phyloP scores from a whole-genome alignment of 495 filamentous ascomycete genomes.

The Trichoderma gamsii region DNA sequence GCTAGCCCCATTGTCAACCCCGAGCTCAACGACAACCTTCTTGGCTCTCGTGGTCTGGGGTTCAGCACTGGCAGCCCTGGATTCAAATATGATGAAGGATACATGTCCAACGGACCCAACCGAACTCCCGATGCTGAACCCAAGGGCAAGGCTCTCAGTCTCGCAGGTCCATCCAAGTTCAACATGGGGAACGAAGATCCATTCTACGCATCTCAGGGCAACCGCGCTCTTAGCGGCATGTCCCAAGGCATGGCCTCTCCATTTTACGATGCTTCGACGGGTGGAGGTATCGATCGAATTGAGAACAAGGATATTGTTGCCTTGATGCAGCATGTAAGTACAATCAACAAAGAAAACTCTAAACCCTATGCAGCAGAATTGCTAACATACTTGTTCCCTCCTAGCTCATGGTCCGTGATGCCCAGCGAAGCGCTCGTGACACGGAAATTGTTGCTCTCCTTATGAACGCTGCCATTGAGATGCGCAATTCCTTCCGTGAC shows the following conservation, averaged over 20 bases:
- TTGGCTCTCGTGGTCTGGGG: conserved; percentile 33
- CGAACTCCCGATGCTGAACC: conserved; percentile 54
- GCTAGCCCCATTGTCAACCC: conserved; percentile 47
- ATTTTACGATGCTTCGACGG: conserved; percentile 85
- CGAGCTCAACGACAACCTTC: conserved; percentile 42
- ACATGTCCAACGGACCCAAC: conserved; percentile 69
- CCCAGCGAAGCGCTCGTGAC: conserved; percentile 91
- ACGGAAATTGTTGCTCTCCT: conserved; percentile 95
- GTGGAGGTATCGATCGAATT: conserved; percentile 83
- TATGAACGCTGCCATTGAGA: conserved; percentile 89
- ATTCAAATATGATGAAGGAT: conserved; percentile 69
- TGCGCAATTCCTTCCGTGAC: conserved; percentile 94
- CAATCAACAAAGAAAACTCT: conserved; percentile 41
- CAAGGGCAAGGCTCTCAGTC: conserved; percentile 53
- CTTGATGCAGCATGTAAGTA: conserved; percentile 74
- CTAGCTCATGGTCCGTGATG: conserved; percentile 87
- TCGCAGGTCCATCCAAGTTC: conserved; percentile 46
- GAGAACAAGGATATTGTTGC: conserved; percentile 96
- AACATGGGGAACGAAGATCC: conserved; percentile 54
- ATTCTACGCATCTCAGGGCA: conserved; percentile 33
- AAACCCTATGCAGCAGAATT: conserved; percentile 18
- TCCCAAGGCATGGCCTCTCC: conserved; percentile 86
- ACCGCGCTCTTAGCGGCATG: conserved; percentile 75
- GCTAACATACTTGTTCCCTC: conserved; percentile 30
- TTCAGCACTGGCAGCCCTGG: conserved; percentile 49